These are phyloP conservation scores for Pythium phragmiticola DNA, from an alignment of 352 stramenopile species.

Conservation along the genomic window DNA sequence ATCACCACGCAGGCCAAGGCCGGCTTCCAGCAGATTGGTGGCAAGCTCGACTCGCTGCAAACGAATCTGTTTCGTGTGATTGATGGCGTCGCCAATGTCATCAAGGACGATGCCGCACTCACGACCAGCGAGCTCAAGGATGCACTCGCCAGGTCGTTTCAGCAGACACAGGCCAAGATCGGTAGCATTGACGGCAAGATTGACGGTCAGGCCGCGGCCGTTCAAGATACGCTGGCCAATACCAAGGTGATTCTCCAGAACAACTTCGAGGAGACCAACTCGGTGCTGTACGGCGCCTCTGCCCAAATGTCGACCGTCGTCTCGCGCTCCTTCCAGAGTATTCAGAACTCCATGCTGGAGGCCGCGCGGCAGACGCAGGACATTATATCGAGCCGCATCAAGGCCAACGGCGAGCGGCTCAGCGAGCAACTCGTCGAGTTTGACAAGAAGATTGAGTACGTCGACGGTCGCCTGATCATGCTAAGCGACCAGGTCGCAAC, in stretches of 20 bases:
- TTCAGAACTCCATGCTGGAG: background rate
- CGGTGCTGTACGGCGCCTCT: background rate
- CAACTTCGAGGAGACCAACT: constrained; percentile 12
- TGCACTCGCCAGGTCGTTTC: background rate
- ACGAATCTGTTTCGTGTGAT: constrained; percentile 4
- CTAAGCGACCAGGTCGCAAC: constrained; percentile 3
- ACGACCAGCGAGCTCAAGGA: constrained; percentile 13
- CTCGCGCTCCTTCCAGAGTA: constrained; percentile 4
- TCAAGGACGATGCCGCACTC: constrained; percentile 18
- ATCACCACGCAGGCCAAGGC: constrained; percentile 11
- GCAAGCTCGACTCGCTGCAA: constrained; percentile 8
- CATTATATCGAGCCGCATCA: constrained; percentile 2
- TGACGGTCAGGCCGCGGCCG: background rate
- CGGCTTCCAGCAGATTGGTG: constrained; percentile 6
- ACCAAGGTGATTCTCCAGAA: constrained; percentile 4
- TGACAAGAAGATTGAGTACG: constrained; percentile 13
- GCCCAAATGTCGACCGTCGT: constrained; percentile 4
- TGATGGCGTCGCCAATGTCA: constrained; percentile 8
- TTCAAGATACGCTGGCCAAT: constrained; percentile 5
- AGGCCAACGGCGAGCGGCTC: constrained; percentile 1
- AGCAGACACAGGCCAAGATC: constrained; percentile 12
- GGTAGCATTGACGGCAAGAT: constrained; percentile 9
- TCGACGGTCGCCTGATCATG: constrained; percentile 4
- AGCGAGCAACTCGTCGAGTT: constrained; percentile 15
- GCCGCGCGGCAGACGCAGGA: constrained; percentile 10